These are phyloP conservation scores for Jamesozyma rosinii DNA, from an alignment of 805 yeast species.

Conservation along the genomic window DNA sequence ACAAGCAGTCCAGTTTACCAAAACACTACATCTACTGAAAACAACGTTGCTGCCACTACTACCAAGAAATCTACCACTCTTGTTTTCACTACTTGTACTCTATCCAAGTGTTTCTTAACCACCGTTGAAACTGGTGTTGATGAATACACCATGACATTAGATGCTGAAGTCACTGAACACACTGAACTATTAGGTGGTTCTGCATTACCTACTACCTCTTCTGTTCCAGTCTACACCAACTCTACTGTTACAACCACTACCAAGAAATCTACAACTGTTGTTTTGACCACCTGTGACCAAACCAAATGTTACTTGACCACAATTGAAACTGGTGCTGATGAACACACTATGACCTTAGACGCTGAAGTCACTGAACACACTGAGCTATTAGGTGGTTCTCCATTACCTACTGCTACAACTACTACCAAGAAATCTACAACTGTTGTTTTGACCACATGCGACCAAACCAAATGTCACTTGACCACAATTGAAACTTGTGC, in stretches of 20 bases:
- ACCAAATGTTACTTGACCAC: background rate
- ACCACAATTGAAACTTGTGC: background rate
- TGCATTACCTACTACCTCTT: background rate
- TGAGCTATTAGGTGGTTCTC: conserved; percentile 3
- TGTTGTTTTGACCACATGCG: background rate
- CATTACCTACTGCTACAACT: too few species aligned
- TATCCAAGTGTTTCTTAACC: too few species aligned
- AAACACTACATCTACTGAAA: background rate
- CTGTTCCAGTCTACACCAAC: background rate
- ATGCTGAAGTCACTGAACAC: conserved; percentile 1
- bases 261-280: too few species aligned
- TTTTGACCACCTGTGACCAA: too few species aligned
- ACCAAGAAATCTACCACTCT: too few species aligned
- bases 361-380: conserved; percentile 1
- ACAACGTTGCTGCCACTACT: too few species aligned
- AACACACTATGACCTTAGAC: background rate
- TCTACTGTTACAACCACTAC: background rate
- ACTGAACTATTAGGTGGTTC: conserved; percentile 5
- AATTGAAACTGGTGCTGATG: background rate
- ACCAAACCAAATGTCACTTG: background rate
- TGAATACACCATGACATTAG: background rate
- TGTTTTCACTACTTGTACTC: too few species aligned
- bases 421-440: too few species aligned
- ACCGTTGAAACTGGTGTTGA: background rate
- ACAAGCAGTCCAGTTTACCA: background rate